Base-by-base conservation (phyloP, 805 yeast genomes). In the Zygotorulaspora florentina region DNA sequence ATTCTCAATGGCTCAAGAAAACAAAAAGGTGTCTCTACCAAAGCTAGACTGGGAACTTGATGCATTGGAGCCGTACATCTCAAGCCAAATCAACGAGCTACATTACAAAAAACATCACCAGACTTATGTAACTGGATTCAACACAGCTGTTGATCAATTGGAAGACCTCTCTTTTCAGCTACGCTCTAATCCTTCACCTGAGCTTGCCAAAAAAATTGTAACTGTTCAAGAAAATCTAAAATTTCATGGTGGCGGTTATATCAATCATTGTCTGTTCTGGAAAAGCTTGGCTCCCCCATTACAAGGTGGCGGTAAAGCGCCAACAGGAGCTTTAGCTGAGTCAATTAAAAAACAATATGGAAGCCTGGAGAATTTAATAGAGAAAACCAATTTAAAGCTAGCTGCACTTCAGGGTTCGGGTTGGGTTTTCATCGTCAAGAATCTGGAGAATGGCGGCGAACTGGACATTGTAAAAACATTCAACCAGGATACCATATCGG, bases 321-420 rank as follows among this genome's bases (percentile, higher is more conserved):
- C 75, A 35, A 75, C 77, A 36, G 76, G 87, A 30, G 75, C 75
- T 2, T 70, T 88, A 29, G 78, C 73, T 43, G 68, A 76, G 61
- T 81, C 83, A 51, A 79, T 88, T 50, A 60, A 65, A 40, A 70
- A 68, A 35, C 81, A 85, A 64, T 87, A 76, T 62, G 96, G 96
- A 28, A 74, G 83, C 13, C 69, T 85, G 48, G 96, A 89, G 56
- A 74, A 73, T 46, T 73, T 89, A 67, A 80, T 81, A 48, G 57
- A 69, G 35, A 60, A 76, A 48, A 79, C 90, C 55, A 88, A 87
- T 68, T 57, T 77, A 35, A 78, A 80, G 63, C 71, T 88, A 58
- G 95, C 95, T 30, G 93, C 93, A 46, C 76, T 88, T 58, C 96
- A 88, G 71, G 96, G 96, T 64, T 85, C 96, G 5, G 96, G 96